Base-by-base conservation (phyloP, 1,284 basidiomycete species). In the Vanrija pseudolonga region DNA sequence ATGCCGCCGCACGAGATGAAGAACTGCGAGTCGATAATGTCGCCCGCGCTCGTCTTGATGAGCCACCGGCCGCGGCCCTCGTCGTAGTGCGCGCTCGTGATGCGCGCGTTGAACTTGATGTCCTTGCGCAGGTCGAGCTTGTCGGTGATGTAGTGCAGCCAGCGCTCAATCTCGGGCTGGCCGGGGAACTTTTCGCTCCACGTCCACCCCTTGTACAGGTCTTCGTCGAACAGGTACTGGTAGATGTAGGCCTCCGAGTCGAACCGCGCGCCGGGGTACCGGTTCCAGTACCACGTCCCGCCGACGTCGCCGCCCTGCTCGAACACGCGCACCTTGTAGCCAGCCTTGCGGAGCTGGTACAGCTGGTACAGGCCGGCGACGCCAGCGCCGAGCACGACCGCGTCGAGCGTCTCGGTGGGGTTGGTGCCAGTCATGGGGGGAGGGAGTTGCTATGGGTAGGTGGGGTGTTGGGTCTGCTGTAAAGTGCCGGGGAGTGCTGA, bases 231-330 rank as follows among this genome's bases (percentile, higher is more conserved):
- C 45, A 51, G 28, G 41, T 41, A 32, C 24, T 32, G 28, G 39
- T 58, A 58, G 46, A 49, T 58, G 24, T 22, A 24, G 3, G 18
- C 42, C 26, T 58, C 56, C 4, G 41, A 45, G 52, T 58, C 56
- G 37, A 53, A 58, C 2, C 52, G 52, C 11, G 56, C 52, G 12
- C 52, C 56, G 0, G 56, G 56, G 38, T 58, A 58, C 5, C 56
- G 52, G 52, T 58, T 58, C 56, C 56, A 58, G 52, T 47, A 58
- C 56, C 56, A 58, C 3, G 56, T 58, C 4, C 56, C 56, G 11
- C 52, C 56, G 19, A 58, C 49, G 45, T 58, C 49, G 37, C 28
- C 23, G 23, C 52, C 56, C 0, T 52, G 52, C 28, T 58, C 56
- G 38, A 44, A 58, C 19, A 15, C 18, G 11, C 19, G 28, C 3